These are phyloP conservation scores for Trypanosoma vivax DNA, from an alignment of 208 protist species.

Conservation along the genomic window DNA sequence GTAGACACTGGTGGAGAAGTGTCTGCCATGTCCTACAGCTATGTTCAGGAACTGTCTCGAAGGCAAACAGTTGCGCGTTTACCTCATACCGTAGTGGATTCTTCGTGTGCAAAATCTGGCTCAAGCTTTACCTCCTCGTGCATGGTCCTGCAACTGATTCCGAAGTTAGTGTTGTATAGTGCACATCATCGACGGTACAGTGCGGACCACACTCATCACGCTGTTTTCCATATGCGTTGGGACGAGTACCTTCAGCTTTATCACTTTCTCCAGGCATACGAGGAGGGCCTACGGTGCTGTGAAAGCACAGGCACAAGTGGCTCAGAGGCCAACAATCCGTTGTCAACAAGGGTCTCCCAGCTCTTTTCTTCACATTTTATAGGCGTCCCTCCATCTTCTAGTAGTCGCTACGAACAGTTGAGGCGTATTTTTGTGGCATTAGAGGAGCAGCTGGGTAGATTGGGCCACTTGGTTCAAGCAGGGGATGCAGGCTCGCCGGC, in stretches of 20 bases:
- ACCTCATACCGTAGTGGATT: not conserved
- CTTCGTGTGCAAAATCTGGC: not conserved
- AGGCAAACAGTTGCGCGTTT: constrained; percentile 41
- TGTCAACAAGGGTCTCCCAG: constrained; percentile 17
- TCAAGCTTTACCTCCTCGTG: constrained; percentile 1
- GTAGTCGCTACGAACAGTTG: constrained; percentile 60
- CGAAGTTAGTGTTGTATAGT: constrained; percentile 72
- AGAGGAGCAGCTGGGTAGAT: constrained; percentile 42
- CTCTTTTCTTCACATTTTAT: constrained; percentile 37
- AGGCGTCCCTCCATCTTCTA: constrained; percentile 35
- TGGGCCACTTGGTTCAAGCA: constrained; percentile 34
- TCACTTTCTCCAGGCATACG: constrained; percentile 57
- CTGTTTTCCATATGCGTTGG: constrained; percentile 57
- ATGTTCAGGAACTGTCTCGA: constrained; percentile 43
- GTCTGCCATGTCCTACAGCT: constrained; percentile 47
- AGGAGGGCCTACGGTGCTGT: constrained; percentile 32
- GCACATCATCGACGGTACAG: constrained; percentile 60
- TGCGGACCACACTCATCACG: constrained; percentile 56
- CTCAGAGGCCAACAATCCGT: constrained; percentile 1
- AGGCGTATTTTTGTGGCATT: constrained; percentile 42
- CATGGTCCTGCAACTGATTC: constrained; percentile 82
- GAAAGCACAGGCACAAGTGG: not conserved
- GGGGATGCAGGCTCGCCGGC: not conserved
- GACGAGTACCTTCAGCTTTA: constrained; percentile 67
- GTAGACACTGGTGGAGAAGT: constrained; percentile 30